A percentile compares a stretch with the other conserved stretches of the same genome.
Conservation (phyloP, 164 flowering plant species). For the Sextonia rubra region DNA sequence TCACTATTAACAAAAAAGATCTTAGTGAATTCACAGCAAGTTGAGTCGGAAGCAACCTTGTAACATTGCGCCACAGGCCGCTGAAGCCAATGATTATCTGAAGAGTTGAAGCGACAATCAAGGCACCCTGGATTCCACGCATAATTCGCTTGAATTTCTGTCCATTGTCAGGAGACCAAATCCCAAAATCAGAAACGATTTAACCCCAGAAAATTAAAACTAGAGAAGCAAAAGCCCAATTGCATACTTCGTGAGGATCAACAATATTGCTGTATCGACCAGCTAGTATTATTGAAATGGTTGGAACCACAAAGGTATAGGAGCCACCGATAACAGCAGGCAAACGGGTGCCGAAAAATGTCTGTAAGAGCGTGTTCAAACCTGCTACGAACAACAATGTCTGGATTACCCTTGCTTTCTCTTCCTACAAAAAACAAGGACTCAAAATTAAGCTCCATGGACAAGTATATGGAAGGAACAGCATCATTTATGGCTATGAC, state of each 20-base stretch:
- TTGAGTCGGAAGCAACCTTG: slow-evolving; percentile 41
- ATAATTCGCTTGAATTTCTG: slow-evolving; percentile 83
- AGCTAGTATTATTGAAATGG: slow-evolving; percentile 76
- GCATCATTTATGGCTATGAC: background rate
- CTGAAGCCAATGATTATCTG: slow-evolving; percentile 88
- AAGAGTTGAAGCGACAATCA: slow-evolving; percentile 82
- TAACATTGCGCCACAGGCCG: slow-evolving; percentile 91
- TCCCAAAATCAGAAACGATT: background rate
- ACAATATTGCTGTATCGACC: slow-evolving; percentile 59
- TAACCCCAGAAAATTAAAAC: background rate
- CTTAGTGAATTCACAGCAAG: background rate
- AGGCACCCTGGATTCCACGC: slow-evolving; percentile 88
- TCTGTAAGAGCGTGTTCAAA: slow-evolving; percentile 66
- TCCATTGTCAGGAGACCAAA: slow-evolving; percentile 8
- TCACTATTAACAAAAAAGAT: too few relatives aligned
- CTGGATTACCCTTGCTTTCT: slow-evolving; percentile 82
- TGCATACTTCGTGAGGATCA: slow-evolving; percentile 64
- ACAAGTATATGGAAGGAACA: background rate
- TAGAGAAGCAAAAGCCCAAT: background rate
- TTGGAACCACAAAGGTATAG: slow-evolving; percentile 68
- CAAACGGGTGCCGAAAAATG: slow-evolving; percentile 80
- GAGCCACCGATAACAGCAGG: slow-evolving; percentile 93
- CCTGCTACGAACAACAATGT: slow-evolving; percentile 90
- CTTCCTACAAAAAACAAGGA: slow-evolving; percentile 42
- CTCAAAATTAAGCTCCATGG: background rate